Evolutionary conservation across 1,139 yeast species (phyloP).

Genomic region (Hansenula sp.): DNA sequence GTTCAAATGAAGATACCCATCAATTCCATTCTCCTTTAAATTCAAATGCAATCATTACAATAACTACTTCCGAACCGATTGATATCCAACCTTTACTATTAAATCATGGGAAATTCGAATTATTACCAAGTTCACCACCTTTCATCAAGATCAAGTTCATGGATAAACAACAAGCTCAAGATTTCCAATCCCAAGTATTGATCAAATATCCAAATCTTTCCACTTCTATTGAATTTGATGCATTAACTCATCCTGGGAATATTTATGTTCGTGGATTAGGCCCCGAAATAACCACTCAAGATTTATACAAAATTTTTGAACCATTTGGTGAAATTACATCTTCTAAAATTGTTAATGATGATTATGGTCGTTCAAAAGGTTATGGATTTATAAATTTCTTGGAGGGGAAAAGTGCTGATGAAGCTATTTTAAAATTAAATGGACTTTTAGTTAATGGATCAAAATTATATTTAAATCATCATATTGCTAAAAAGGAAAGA

Average conservation of each 20-base stretch:
- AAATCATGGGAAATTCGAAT: conserved; percentile 4
- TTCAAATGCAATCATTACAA: conserved; percentile 18
- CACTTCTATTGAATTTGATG: conserved; percentile 30
- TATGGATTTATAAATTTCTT: conserved; percentile 45
- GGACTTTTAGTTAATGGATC: conserved; percentile 36
- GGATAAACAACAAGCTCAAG: conserved; percentile 16
- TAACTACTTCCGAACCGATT: conserved; percentile 2
- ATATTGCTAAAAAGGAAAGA: conserved; percentile 48
- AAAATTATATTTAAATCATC: conserved; percentile 42
- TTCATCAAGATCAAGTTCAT: conserved; percentile 17
- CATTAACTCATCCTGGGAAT: conserved; percentile 64
- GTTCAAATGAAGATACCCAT: conserved; percentile 6
- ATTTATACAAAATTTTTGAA: conserved; percentile 34
- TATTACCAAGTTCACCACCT: not conserved
- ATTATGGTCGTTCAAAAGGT: conserved; percentile 37
- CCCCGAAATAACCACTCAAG: conserved; percentile 35
- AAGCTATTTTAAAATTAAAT: conserved; percentile 40
- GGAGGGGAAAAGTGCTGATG: conserved; percentile 37
- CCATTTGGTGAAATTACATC: conserved; percentile 40
- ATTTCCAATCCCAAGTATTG: conserved; percentile 4
- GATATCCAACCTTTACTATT: conserved; percentile 4
- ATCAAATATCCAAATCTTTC: not conserved
- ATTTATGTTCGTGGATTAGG: conserved; percentile 51
- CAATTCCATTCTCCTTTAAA: conserved; percentile 19
- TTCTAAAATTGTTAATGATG: conserved; percentile 41